phyloP scores from a whole-genome alignment of 176 grass and related monocot species.

The Otatea glauca region DNA sequence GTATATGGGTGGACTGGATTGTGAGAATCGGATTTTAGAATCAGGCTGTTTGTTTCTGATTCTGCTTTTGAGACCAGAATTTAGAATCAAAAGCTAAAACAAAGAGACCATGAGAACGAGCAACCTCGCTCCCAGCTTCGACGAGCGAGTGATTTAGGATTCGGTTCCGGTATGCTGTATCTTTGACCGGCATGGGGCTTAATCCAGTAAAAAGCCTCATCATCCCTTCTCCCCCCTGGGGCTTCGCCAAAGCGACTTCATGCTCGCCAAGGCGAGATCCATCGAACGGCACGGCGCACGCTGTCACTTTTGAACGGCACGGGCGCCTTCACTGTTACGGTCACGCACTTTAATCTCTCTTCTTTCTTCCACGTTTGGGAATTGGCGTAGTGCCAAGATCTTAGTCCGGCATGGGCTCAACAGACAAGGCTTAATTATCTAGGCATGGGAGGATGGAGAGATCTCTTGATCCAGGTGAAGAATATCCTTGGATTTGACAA shows the following conservation, averaged over 20 bases:
- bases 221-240: slow-evolving; percentile 22
- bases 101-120: too few relatives aligned
- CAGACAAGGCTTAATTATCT: background rate
- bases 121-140: background rate
- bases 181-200: slow-evolving; percentile 53
- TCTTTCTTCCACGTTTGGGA: background rate
- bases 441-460: background rate
- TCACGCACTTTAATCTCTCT: background rate
- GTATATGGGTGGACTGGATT: too few relatives aligned
- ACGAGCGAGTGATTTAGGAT: background rate
- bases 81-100: too few relatives aligned
- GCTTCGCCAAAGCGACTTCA: slow-evolving; percentile 45
- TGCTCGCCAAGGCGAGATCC: background rate
- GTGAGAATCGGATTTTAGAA: too few relatives aligned
- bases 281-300: background rate
- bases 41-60: too few relatives aligned
- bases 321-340: slow-evolving; percentile 25
- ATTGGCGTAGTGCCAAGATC: slow-evolving; percentile 16
- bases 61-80: too few relatives aligned
- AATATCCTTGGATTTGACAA: slow-evolving; percentile 47
- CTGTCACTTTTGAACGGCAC: slow-evolving; percentile 27
- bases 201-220: background rate
- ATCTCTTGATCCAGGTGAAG: slow-evolving; percentile 31
- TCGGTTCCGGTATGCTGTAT: slow-evolving; percentile 19
- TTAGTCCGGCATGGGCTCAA: slow-evolving; percentile 51